Base-by-base conservation (phyloP, 192 early-diverging fungal genomes). In the Lobosporangium transversale region DNA sequence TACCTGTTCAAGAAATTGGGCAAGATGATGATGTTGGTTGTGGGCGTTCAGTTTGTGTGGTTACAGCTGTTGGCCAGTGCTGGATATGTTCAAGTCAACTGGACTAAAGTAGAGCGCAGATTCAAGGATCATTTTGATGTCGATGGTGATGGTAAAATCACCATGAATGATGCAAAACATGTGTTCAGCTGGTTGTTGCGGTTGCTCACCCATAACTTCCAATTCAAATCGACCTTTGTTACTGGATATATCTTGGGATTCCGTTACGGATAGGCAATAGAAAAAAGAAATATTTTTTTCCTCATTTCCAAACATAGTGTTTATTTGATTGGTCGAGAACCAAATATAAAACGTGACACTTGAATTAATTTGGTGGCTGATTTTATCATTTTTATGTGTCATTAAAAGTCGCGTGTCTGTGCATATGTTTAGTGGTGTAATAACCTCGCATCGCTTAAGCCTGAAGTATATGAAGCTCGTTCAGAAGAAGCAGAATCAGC, bases 161-260 rank as follows among this genome's bases (percentile, higher is more conserved):
- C 80, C 0, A 30, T 29, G 31, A 59, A 55, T 3, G 79, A 84
- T 53, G 48, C 70, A 9, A 63, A 62, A 33, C 64, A 67, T 32
- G 79, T 62, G 14, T 79, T 79, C 64, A 32, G 71, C 15, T 57
- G 52, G 23, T 45, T 84, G 23, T 60, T 80, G 15, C 61, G 53
- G 10, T 27, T 86, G 10, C 63, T 86, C 62, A 86, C 85, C 18
- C 48, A 43, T 2, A 82, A 84, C 35, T 65, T 86, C 20, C 85
- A 84, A 54, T 86, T 86, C 73, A 86, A 86, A 56, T 78, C 80
- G 3, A 78, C 81, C 4, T 86, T 84, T 57, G 43, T 79, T 5
- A 79, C 40, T 24, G 85, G 85, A 4, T 83, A 82, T n/a, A 63
- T 78, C 23, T 32, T 65, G 27, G 85, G 85, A 33, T 57, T 82